These are phyloP conservation scores for Metschnikowia henanensis DNA, from an alignment of 805 yeast species.

Conservation along the genomic window DNA sequence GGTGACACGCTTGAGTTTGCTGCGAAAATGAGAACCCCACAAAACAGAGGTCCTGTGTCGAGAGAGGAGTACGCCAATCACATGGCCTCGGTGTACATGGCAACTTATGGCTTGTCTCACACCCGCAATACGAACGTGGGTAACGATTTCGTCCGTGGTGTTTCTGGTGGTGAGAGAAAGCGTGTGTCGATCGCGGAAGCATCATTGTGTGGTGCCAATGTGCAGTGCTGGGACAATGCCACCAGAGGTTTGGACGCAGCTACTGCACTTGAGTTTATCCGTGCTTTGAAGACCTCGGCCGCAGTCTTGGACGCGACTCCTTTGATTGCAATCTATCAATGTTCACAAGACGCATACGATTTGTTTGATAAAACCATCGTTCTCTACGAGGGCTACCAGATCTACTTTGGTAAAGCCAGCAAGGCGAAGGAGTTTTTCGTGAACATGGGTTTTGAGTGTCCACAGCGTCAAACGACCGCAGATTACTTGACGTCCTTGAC, in stretches of 20 bases:
- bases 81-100: constrained; percentile 44
- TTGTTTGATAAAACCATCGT: constrained; percentile 62
- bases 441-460: constrained; percentile 62
- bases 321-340: constrained; percentile 66
- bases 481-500: constrained; percentile 69
- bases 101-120: constrained; percentile 52
- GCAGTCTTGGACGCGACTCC: constrained; percentile 54
- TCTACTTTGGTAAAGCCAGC: constrained; percentile 55
- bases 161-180: constrained; percentile 73
- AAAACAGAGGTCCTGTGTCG: constrained; percentile 58
- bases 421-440: constrained; percentile 55
- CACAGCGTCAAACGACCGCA: constrained; percentile 65
- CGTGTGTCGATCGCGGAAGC: constrained; percentile 72
- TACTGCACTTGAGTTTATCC: constrained; percentile 64
- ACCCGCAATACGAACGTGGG: constrained; percentile 61
- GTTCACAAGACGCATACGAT: constrained; percentile 62
- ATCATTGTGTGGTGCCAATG: constrained; percentile 46
- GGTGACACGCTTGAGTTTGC: constrained; percentile 65
- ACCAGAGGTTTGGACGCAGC: constrained; percentile 73
- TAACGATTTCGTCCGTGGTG: constrained; percentile 64
- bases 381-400: constrained; percentile 59
- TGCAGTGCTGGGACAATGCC: constrained; percentile 67
- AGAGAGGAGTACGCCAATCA: constrained; percentile 51
- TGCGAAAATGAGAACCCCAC: constrained; percentile 60
- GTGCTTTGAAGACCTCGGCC: constrained; percentile 59